Evolutionary conservation across 2,329 filamentous ascomycete species (phyloP), one percentile per base, ranked within the genome.

Genomic region (Eutypella sp.): DNA sequence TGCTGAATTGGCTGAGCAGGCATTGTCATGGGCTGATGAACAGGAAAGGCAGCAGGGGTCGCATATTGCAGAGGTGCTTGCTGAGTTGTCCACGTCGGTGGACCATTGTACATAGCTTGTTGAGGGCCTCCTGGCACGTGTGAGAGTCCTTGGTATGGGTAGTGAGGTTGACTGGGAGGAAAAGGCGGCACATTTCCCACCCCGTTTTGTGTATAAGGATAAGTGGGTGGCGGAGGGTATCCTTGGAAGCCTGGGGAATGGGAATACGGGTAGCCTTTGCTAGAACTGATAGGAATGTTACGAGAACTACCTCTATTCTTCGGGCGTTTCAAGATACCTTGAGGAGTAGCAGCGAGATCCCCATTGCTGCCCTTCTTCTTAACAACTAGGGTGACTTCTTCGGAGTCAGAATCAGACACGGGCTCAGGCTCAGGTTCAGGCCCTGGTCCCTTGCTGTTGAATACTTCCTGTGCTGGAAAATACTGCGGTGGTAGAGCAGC

Each of bases 1-100:
- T 41, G 41, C 7, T 43, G 39, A 15, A 45, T 40, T 15, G 47
- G 22, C 13, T 40, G 47, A 5, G 45, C 15, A 38, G 49, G 46
- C 16, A 50, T 43, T n/a, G 53, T 44, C 15, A 36, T 15, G 22
- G 49, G 19, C 23, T 45, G 54, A 44, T 50, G 42, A 37, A 24
- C 22, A 16, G 38, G 11, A 13, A 34, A 31, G 18, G 33, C 43
- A 2, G 47, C 38, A 25, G 42, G 18, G 34, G 48, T 46, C 15
- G 41, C 22, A 9, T 45, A 47, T 15, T 53, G 52, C 27, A 25
- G 18, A 34, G 22, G 16, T n/a, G 44, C 31, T 40, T 49, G 50
- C 18, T 29, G 23, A 10, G 34, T 10, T 29, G 20, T 16, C 29
- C 36, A 47, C n/a, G 27, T 40, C 22, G 38, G 45, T 37, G 36